Conservation (phyloP, 345 rosid genomes). For the Hevea brasiliensis region DNA sequence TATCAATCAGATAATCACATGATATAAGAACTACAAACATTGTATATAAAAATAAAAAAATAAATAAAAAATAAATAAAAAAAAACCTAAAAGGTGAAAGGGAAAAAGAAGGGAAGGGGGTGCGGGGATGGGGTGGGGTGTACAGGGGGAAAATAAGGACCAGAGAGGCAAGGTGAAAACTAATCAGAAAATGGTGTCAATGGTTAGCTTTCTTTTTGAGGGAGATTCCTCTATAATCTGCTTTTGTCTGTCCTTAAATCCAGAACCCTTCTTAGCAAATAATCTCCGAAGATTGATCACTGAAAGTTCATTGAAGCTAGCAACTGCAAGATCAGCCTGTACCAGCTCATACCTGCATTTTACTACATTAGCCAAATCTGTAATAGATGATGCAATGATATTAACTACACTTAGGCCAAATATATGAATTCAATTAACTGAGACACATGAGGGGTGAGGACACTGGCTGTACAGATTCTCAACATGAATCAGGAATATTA, state of each 20-base stretch:
- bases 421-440: neutral
- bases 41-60: too few relatives aligned
- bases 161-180: neutral
- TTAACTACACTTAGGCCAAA: neutral
- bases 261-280: conserved; percentile 82
- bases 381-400: neutral
- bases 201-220: conserved; percentile 73
- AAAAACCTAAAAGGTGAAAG: too few relatives aligned
- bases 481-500: too few relatives aligned
- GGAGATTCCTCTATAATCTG: conserved; percentile 73
- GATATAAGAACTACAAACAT: too few relatives aligned
- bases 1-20: too few relatives aligned
- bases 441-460: too few relatives aligned
- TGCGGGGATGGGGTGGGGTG: too few relatives aligned
- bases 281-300: conserved; percentile 90
- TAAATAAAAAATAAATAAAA: too few relatives aligned
- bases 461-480: too few relatives aligned
- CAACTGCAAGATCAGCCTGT: conserved; percentile 92
- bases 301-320: conserved; percentile 75
- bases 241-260: conserved; percentile 87
- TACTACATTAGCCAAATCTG: neutral
- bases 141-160: conserved; percentile 2
- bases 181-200: conserved; percentile 78
- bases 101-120: too few relatives aligned
- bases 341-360: conserved; percentile 78